Conservation (phyloP, 306 rosid genomes). For the Malus asiatica region DNA sequence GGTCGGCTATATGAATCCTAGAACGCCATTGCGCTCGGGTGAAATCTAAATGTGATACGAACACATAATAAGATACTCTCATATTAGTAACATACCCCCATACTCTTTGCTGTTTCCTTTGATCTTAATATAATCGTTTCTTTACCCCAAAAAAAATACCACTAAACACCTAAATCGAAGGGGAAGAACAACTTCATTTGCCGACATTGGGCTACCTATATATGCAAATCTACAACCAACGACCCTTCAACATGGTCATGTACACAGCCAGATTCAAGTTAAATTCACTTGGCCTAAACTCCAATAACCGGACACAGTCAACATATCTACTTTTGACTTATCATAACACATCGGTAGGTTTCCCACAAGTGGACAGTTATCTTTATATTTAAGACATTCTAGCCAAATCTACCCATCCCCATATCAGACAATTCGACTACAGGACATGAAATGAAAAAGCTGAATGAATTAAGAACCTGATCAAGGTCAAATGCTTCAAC, state of each 20-base stretch:
- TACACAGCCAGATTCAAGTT: background rate
- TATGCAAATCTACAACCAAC: background rate
- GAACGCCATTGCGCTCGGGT: too few species aligned
- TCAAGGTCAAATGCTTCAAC: constrained; percentile 44
- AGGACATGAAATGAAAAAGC: background rate
- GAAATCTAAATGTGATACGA: background rate
- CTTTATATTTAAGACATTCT: background rate
- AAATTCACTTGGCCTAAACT: background rate
- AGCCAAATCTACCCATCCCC: background rate
- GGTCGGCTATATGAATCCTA: too few species aligned
- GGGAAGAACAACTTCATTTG: background rate
- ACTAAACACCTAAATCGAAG: background rate
- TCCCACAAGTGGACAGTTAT: background rate
- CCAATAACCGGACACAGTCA: background rate
- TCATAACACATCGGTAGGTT: background rate
- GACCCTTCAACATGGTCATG: background rate
- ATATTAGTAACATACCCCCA: too few species aligned
- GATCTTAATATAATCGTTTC: too few species aligned
- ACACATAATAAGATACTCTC: too few species aligned
- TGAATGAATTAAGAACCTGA: constrained; percentile 36
- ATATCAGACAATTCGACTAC: background rate
- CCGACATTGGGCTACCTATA: background rate
- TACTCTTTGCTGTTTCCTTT: too few species aligned
- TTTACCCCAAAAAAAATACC: background rate
- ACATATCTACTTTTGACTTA: background rate